Evolutionary conservation across 2,329 filamentous ascomycete species (phyloP).

Genomic region (Cladosporium sp.): DNA sequence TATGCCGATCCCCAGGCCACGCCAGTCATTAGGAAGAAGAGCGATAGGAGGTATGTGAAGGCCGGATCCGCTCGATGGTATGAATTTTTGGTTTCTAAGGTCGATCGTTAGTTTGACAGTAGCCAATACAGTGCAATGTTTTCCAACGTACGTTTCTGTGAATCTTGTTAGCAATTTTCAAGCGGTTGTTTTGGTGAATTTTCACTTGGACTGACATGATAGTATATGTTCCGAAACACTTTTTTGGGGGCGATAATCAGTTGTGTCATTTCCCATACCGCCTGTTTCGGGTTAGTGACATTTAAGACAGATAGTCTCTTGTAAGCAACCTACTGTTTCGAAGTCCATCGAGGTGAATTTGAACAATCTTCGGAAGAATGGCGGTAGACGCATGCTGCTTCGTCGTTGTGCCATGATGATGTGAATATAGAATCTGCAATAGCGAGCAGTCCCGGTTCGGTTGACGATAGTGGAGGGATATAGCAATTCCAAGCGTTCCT

Average conservation of each 20-base stretch:
- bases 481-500: not conserved
- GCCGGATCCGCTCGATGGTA: conserved; percentile 70
- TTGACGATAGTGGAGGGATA: not conserved
- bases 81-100: conserved; percentile 65
- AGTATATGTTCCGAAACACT: conserved; percentile 70
- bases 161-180: conserved; percentile 2
- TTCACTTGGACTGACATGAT: conserved; percentile 54
- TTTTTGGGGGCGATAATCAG: conserved; percentile 69
- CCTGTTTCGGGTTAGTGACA: conserved; percentile 33
- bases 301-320: not conserved
- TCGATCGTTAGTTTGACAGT: conserved; percentile 1
- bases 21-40: conserved; percentile 58
- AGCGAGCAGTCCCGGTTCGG: not conserved
- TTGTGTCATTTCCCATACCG: conserved; percentile 71
- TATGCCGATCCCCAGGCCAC: conserved; percentile 62
- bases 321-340: conserved; percentile 52
- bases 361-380: conserved; percentile 68
- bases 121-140: not conserved
- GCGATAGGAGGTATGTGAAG: conserved; percentile 68
- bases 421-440: not conserved
- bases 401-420: conserved; percentile 14
- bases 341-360: conserved; percentile 76
- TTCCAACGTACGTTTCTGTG: conserved; percentile 34
- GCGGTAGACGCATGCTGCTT: conserved; percentile 59
- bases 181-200: too few relatives aligned